Conservation (phyloP, 31 red algal species). For the Odonthalia washingtoniensis region DNA sequence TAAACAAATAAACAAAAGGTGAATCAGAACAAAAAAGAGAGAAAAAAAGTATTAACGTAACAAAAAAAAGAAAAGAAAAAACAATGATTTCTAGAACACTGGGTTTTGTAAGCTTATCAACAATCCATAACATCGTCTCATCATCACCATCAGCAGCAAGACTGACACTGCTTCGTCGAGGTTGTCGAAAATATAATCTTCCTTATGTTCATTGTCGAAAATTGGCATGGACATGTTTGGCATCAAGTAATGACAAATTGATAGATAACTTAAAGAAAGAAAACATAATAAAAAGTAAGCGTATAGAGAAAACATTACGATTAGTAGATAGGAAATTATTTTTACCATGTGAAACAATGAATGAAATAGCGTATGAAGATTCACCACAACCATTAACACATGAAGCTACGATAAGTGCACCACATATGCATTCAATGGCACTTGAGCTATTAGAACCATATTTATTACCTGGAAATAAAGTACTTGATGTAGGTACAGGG, state of each 20-base stretch:
- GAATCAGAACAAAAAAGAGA: too few species aligned
- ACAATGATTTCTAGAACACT: too few species aligned
- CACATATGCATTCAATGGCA: constrained; percentile 93
- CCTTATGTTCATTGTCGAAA: neutral
- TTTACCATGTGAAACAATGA: neutral
- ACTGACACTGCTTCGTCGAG: neutral
- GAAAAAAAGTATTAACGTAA: too few species aligned
- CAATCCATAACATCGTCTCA: constrained; percentile 1
- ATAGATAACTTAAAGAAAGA: constrained; percentile 48
- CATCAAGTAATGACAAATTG: constrained; percentile 43
- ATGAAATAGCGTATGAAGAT: constrained; percentile 66
- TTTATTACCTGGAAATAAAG: constrained; percentile 46
- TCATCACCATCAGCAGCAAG: neutral
- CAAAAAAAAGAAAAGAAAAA: too few species aligned
- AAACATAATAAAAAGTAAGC: constrained; percentile 9
- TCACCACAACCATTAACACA: constrained; percentile 76
- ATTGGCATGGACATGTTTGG: constrained; percentile 76
- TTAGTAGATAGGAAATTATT: constrained; percentile 50
- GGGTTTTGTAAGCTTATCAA: too few species aligned
- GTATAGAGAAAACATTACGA: constrained; percentile 42
- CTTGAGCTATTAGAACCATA: constrained; percentile 63
- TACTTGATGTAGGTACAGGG: constrained; percentile 74
- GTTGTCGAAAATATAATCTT: too few species aligned
- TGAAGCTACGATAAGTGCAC: constrained; percentile 85
- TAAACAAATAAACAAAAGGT: too few species aligned